Conservation (phyloP, 2,329 filamentous ascomycete genomes). For the Trichoderma brevicompactum region DNA sequence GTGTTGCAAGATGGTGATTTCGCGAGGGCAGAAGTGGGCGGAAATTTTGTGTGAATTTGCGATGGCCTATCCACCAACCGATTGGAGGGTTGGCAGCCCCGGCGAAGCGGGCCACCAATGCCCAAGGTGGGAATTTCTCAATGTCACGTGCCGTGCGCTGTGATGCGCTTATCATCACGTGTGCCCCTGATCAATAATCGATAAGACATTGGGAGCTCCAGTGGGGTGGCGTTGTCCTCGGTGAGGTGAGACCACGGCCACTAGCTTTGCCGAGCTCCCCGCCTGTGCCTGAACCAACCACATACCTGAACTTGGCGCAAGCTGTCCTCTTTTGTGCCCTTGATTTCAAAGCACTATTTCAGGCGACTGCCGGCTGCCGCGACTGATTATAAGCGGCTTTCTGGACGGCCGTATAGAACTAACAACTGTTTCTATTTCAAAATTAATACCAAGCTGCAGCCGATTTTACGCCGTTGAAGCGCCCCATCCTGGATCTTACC, state of each 20-base stretch:
- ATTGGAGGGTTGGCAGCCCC: conserved; percentile 47
- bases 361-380: background rate
- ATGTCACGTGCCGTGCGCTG: conserved; percentile 32
- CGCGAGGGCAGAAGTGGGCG: conserved; percentile 41
- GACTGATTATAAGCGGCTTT: background rate
- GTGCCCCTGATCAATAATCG: background rate
- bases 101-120: conserved; percentile 33
- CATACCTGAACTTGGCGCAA: conserved; percentile 23
- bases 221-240: conserved; percentile 3
- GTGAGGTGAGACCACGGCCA: conserved; percentile 21
- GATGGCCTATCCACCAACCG: conserved; percentile 39
- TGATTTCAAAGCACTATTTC: conserved; percentile 29
- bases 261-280: conserved; percentile 21
- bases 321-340: conserved; percentile 29
- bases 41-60: conserved; percentile 49
- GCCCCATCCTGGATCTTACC: background rate
- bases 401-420: background rate
- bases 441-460: conserved; percentile 6
- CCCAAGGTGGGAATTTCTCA: background rate
- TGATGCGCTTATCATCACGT: conserved; percentile 27
- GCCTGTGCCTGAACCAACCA: conserved; percentile 17
- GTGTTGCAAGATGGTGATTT: conserved; percentile 41
- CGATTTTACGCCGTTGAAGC: conserved; percentile 1
- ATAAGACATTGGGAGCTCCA: background rate
- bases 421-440: background rate